phyloP scores from a whole-genome alignment of 495 filamentous ascomycete species.

The Daldinia caldariorum region DNA sequence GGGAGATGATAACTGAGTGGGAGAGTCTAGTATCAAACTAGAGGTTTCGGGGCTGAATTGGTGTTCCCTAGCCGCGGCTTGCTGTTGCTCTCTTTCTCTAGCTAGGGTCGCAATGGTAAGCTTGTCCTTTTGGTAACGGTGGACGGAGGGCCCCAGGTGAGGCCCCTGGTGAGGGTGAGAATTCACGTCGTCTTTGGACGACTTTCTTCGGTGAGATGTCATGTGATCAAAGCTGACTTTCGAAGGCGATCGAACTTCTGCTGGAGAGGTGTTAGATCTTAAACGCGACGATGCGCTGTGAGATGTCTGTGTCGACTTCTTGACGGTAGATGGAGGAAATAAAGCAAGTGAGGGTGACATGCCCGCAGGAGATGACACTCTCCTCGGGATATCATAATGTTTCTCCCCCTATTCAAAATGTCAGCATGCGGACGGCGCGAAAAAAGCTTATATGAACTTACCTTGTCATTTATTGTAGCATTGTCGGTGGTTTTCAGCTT shows the following conservation, averaged over 20 bases:
- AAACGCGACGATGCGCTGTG: conserved; percentile 55
- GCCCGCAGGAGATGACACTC: conserved; percentile 65
- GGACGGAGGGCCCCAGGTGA: conserved; percentile 18
- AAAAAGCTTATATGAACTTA: conserved; percentile 10
- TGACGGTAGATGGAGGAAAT: conserved; percentile 67
- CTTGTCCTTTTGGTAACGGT: conserved; percentile 33
- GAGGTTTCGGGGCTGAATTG: conserved; percentile 58
- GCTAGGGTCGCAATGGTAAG: conserved; percentile 41
- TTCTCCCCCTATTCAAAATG: conserved; percentile 34
- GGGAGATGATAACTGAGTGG: conserved; percentile 45
- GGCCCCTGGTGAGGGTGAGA: conserved; percentile 13
- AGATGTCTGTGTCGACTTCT: conserved; percentile 47
- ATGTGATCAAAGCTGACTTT: conserved; percentile 45
- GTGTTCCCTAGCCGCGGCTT: conserved; percentile 18
- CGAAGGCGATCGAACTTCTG: conserved; percentile 57
- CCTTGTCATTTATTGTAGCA: conserved; percentile 50
- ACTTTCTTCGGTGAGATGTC: conserved; percentile 10
- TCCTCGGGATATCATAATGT: conserved; percentile 49
- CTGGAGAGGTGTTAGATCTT: conserved; percentile 70
- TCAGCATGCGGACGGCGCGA: conserved; percentile 13
- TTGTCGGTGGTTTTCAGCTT: conserved; percentile 66
- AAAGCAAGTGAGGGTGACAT: conserved; percentile 69
- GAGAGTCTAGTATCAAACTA: conserved; percentile 59
- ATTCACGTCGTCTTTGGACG: conserved; percentile 9
- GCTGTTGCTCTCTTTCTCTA: conserved; percentile 31